A percentile compares a stretch with the other conserved stretches of the same genome.
Conservation (phyloP, 2,329 filamentous ascomycete genomes). For the Pseudogymnoascus sp. region DNA sequence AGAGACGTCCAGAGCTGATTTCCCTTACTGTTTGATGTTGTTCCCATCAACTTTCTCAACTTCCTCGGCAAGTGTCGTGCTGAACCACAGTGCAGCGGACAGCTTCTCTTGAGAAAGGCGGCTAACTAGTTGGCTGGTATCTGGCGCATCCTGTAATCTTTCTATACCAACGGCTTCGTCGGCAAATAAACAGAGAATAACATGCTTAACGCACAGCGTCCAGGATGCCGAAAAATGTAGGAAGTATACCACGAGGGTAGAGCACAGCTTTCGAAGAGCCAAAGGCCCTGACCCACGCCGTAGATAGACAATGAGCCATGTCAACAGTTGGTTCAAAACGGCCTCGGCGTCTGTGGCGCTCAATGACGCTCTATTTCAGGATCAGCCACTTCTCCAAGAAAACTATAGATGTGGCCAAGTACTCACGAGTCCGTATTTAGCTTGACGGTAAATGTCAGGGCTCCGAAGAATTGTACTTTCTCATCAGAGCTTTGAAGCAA, state of each 20-base stretch:
- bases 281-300: slow-evolving; percentile 48
- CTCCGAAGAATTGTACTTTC: slow-evolving; percentile 85
- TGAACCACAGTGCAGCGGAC: slow-evolving; percentile 59
- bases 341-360: slow-evolving; percentile 50
- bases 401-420: background rate
- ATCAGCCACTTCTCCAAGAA: background rate
- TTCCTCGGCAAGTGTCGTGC: slow-evolving; percentile 58
- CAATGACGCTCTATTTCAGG: slow-evolving; percentile 34
- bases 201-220: slow-evolving; percentile 57
- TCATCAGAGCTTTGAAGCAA: slow-evolving; percentile 63
- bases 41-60: slow-evolving; percentile 61
- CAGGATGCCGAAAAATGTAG: slow-evolving; percentile 63
- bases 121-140: slow-evolving; percentile 40
- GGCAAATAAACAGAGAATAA: slow-evolving; percentile 52
- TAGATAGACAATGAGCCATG: slow-evolving; percentile 55
- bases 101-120: slow-evolving; percentile 45
- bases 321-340: slow-evolving; percentile 54
- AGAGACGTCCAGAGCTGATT: slow-evolving; percentile 4
- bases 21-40: slow-evolving; percentile 48
- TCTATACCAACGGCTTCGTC: slow-evolving; percentile 44
- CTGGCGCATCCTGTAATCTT: slow-evolving; percentile 38
- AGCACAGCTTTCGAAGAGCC: slow-evolving; percentile 68
- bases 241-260: slow-evolving; percentile 71
- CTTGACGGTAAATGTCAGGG: slow-evolving; percentile 88
- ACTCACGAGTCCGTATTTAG: slow-evolving; percentile 80